Conservation (phyloP, 2,329 filamentous ascomycete genomes). For the Lasiodiplodia sp. region DNA sequence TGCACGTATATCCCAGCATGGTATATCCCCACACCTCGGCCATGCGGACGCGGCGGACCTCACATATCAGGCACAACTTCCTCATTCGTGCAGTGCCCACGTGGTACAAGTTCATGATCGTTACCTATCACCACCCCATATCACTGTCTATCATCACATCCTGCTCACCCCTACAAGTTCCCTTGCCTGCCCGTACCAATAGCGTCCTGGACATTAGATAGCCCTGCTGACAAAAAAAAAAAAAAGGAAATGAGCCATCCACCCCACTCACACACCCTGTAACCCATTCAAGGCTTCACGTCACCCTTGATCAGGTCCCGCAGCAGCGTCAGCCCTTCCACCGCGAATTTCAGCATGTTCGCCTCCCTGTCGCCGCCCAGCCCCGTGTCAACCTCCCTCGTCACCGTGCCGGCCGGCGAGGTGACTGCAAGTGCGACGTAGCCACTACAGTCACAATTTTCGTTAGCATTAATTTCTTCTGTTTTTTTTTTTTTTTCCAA, state of each 20-base stretch:
- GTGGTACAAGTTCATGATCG: background rate
- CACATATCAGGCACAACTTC: background rate
- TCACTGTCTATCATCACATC: background rate
- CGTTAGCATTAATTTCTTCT: background rate
- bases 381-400: slow-evolving; percentile 64
- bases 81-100: background rate
- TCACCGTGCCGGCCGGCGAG: slow-evolving; percentile 59
- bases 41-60: background rate
- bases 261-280: background rate
- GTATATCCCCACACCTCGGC: background rate
- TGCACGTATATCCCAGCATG: background rate
- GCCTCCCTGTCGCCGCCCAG: slow-evolving; percentile 60
- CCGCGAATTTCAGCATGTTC: slow-evolving; percentile 71
- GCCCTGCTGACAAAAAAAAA: background rate
- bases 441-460: slow-evolving; percentile 48
- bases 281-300: slow-evolving; percentile 45
- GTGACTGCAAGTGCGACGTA: slow-evolving; percentile 71
- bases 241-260: background rate
- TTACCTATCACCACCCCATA: background rate
- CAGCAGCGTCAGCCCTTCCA: slow-evolving; percentile 63
- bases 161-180: background rate
- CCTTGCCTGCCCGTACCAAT: background rate
- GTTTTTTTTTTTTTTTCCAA: too few relatives aligned
- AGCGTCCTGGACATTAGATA: background rate
- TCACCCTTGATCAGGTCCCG: slow-evolving; percentile 62